These are phyloP conservation scores for Combretum micranthum DNA, from an alignment of 345 rosid species.

Conservation along the genomic window DNA sequence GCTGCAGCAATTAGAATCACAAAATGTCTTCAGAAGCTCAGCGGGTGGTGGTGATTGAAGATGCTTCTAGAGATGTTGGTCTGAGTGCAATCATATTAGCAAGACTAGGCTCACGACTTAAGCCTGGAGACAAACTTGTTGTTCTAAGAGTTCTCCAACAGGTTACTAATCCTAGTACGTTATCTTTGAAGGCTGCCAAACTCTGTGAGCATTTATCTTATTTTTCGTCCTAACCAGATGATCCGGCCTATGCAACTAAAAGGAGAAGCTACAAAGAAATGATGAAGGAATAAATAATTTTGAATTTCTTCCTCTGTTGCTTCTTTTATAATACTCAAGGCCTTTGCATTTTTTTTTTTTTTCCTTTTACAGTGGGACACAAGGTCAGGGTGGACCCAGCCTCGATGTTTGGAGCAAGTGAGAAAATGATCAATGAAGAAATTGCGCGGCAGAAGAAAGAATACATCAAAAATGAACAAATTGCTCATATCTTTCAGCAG, in stretches of 20 bases:
- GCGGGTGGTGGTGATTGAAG: slow-evolving; percentile 44
- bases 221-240: slow-evolving; percentile 1
- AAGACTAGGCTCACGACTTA: slow-evolving; percentile 25
- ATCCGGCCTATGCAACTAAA: background rate
- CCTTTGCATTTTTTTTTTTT: background rate
- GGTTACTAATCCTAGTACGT: slow-evolving; percentile 61
- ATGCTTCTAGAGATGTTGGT: slow-evolving; percentile 33
- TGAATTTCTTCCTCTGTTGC: background rate
- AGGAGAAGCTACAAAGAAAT: background rate
- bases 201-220: slow-evolving; percentile 20
- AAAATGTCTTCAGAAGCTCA: slow-evolving; percentile 25
- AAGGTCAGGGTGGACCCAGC: slow-evolving; percentile 35
- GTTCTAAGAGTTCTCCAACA: slow-evolving; percentile 47
- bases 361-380: slow-evolving; percentile 58
- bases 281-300: background rate
- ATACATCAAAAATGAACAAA: slow-evolving; percentile 28
- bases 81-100: slow-evolving; percentile 21
- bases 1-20: background rate
- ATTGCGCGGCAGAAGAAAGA: slow-evolving; percentile 34
- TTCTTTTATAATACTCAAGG: background rate
- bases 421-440: slow-evolving; percentile 32
- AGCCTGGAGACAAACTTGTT: slow-evolving; percentile 38
- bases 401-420: slow-evolving; percentile 36
- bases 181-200: slow-evolving; percentile 33
- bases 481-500: slow-evolving; percentile 19